Base-by-base conservation (phyloP, 2,329 filamentous ascomycete species). In the Curvularia verruculosa region DNA sequence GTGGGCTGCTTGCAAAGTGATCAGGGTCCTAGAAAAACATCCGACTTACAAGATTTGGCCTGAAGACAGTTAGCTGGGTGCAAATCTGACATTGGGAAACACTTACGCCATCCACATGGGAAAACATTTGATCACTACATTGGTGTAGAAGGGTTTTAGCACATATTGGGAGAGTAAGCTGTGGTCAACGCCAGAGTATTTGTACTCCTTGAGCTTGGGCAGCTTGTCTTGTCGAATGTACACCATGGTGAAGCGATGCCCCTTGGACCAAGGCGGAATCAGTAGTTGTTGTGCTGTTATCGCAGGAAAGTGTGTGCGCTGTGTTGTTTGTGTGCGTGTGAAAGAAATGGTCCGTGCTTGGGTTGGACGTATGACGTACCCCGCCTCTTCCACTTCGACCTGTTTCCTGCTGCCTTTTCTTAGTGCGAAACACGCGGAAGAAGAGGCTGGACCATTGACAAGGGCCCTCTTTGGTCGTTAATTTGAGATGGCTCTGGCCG, bases 71-170 rank as follows among this genome's bases (percentile, higher is more conserved):
- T 60, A 75, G 71, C 53, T 31, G 44, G n/a, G 18, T 7, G 54
- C 13, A 43, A n/a, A 12, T 9, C 31, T 24, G 34, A 24, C 23
- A 28, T 18, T 3, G 36, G 23, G 21, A n/a, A n/a, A 49, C 18
- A 84, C 84, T 82, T 74, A 87, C 76, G 95, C 95, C 93, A 99
- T 98, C 75, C 84, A 90, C 87, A 96, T 90, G 43, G 95, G 95
- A 76, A 99, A 98, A 79, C 89, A 89, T 63, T 94, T 88, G 81
- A 99, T 96, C 72, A 96, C 94, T 66, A 95, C 84, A 79, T 96
- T 89, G 72, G 88, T 96, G 83, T 98, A 99, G 80, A 98, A 99
- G 7, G 95, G 95, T 83, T 99, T 98, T 71, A 99, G 82, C 64
- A 99, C 86, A 81, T 97, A 98, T 77, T 89, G 91, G 64, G 93